Evolutionary conservation across 2,329 filamentous ascomycete species (phyloP).

Genomic region (Esteya vermicola): DNA sequence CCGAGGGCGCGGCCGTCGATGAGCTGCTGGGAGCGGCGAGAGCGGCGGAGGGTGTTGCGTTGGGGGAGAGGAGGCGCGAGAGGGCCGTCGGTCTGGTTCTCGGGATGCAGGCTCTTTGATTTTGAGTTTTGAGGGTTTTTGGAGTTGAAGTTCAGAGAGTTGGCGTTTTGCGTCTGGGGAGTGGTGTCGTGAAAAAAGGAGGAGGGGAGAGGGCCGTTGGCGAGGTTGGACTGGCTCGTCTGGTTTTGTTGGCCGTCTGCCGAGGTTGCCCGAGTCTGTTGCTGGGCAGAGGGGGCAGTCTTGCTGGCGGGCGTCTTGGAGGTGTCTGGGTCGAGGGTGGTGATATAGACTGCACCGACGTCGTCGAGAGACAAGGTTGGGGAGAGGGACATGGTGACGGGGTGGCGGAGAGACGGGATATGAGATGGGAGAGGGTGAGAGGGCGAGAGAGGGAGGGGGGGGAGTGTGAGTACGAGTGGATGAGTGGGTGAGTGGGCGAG

Average conservation of each 20-base stretch:
- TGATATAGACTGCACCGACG: conserved; percentile 5
- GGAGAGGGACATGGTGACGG: conserved; percentile 6
- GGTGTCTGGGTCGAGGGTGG: conserved; percentile 4
- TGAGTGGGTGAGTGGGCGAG: too few species aligned
- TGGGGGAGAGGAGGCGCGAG: conserved; percentile 36
- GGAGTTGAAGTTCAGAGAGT: conserved; percentile 11
- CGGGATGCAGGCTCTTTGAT: too few species aligned
- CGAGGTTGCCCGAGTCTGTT: not conserved
- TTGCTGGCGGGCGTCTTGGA: not conserved
- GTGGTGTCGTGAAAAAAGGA: not conserved
- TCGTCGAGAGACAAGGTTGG: conserved; percentile 6
- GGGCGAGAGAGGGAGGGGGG: not conserved
- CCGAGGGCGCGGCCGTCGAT: too few species aligned
- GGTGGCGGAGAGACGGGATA: too few species aligned
- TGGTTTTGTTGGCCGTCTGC: not conserved
- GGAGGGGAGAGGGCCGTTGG: not conserved
- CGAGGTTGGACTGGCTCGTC: not conserved
- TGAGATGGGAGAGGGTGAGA: not conserved
- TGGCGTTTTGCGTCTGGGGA: not conserved
- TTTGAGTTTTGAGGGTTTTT: too few species aligned
- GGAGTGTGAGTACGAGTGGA: not conserved
- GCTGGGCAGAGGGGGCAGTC: not conserved
- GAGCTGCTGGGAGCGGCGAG: conserved; percentile 29
- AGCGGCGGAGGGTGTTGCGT: conserved; percentile 34
- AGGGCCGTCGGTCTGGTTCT: too few species aligned